phyloP scores from a whole-genome alignment of 2,329 filamentous ascomycete genomes.

The Talaromyces sp. region DNA sequence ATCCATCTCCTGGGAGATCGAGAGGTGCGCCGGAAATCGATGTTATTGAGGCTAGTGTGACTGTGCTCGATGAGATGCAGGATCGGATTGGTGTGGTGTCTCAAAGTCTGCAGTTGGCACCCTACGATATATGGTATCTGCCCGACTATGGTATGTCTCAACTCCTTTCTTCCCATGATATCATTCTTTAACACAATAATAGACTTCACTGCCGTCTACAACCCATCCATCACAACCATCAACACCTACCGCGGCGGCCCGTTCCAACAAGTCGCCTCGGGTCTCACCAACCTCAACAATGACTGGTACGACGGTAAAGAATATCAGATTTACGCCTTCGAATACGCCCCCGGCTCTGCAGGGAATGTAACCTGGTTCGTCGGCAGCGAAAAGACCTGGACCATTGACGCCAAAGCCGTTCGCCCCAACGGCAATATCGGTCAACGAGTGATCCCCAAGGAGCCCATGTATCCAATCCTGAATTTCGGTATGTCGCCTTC shows the following conservation, averaged over 20 bases:
- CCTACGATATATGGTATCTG: constrained; percentile 67
- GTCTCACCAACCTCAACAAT: constrained; percentile 59
- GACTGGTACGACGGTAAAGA: constrained; percentile 63
- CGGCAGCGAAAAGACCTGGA: constrained; percentile 62
- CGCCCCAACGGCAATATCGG: constrained; percentile 68
- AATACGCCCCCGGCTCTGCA: constrained; percentile 57
- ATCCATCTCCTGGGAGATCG: constrained; percentile 62
- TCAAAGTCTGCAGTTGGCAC: constrained; percentile 64
- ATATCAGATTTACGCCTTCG: constrained; percentile 62
- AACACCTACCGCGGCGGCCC: constrained; percentile 60
- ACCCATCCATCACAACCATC: constrained; percentile 54
- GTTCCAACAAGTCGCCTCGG: constrained; percentile 62
- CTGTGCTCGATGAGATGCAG: constrained; percentile 46
- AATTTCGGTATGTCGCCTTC: constrained; percentile 68
- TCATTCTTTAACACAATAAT: not conserved
- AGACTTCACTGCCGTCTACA: constrained; percentile 64
- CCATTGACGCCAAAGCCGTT: constrained; percentile 56
- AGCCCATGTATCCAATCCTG: constrained; percentile 64
- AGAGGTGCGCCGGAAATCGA: constrained; percentile 69
- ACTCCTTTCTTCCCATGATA: not conserved
- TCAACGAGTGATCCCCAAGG: constrained; percentile 60
- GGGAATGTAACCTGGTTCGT: constrained; percentile 68
- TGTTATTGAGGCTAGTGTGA: constrained; percentile 65
- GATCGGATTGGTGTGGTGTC: constrained; percentile 60
- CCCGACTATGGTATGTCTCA: constrained; percentile 51